Evolutionary conservation across 768 basidiomycete genomes (phyloP).

Genomic region (Boletus sp.): DNA sequence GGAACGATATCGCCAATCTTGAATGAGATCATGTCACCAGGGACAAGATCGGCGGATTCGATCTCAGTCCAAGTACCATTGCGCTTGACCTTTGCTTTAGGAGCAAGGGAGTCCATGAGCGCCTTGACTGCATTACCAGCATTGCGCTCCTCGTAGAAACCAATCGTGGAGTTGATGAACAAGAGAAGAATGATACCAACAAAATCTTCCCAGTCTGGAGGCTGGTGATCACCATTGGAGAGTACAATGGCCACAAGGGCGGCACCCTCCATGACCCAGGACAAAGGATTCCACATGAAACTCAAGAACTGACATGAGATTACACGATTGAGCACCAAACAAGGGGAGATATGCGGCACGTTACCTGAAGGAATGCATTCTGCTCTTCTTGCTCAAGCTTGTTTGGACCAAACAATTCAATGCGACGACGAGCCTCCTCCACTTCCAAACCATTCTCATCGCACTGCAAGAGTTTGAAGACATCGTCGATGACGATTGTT

Average conservation of each 20-base stretch:
- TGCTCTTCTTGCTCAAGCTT: conserved; percentile 90
- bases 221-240: conserved; percentile 81
- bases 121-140: conserved; percentile 99
- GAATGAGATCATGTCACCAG: conserved; percentile 96
- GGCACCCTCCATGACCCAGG: conserved; percentile 99
- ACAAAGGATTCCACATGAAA: conserved; percentile 99
- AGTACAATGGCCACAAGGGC: conserved; percentile 92
- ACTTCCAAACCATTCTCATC: conserved; percentile 70
- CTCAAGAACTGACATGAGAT: conserved; percentile 61
- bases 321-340: neutral
- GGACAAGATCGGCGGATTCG: conserved; percentile 85
- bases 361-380: conserved; percentile 84
- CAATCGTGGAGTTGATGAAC: conserved; percentile 93
- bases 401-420: conserved; percentile 94
- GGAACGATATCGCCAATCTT: conserved; percentile 99
- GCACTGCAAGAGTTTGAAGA: conserved; percentile 94
- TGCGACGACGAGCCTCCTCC: conserved; percentile 78
- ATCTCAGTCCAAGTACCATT: conserved; percentile 83
- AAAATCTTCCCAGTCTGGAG: conserved; percentile 98
- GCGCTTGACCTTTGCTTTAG: conserved; percentile 94
- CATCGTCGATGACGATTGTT: conserved; percentile 94
- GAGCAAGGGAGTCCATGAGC: conserved; percentile 98
- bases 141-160: conserved; percentile 97
- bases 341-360: neutral
- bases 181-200: conserved; percentile 91